These are phyloP conservation scores for Bifiguratus adelaidae DNA, from an alignment of 192 early-diverging fungal species.

Conservation along the genomic window DNA sequence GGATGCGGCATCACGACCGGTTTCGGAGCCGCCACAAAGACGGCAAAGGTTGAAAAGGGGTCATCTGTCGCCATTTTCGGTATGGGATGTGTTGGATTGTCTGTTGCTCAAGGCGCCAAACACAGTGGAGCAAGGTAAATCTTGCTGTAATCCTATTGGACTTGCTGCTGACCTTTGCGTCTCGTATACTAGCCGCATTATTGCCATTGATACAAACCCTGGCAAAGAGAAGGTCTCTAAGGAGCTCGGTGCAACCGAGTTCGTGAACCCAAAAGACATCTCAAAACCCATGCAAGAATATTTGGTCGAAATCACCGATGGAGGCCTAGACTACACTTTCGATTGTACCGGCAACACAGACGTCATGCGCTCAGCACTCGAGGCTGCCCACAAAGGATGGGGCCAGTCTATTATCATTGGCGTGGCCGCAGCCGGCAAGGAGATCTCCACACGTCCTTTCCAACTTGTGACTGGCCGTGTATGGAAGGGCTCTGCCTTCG, in stretches of 20 bases:
- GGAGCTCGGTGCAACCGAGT: slow-evolving; percentile 82
- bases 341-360: slow-evolving; percentile 90
- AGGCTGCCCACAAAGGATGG: slow-evolving; percentile 91
- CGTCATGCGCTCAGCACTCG: slow-evolving; percentile 92
- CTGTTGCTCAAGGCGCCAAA: slow-evolving; percentile 78
- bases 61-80: slow-evolving; percentile 86
- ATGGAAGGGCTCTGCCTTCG: slow-evolving; percentile 96
- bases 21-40: slow-evolving; percentile 89
- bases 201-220: slow-evolving; percentile 87
- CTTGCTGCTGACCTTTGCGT: background rate
- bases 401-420: slow-evolving; percentile 84
- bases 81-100: slow-evolving; percentile 87
- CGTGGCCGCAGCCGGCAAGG: slow-evolving; percentile 87
- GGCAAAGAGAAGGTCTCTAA: slow-evolving; percentile 69
- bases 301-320: slow-evolving; percentile 85
- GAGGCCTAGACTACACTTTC: slow-evolving; percentile 94
- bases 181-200: slow-evolving; percentile 53
- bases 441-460: slow-evolving; percentile 91
- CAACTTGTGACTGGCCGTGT: slow-evolving; percentile 92
- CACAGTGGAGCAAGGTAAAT: slow-evolving; percentile 21
- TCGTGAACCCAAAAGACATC: slow-evolving; percentile 79
- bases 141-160: background rate
- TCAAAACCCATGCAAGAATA: slow-evolving; percentile 71
- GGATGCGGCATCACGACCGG: slow-evolving; percentile 97
- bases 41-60: slow-evolving; percentile 80